phyloP scores from a whole-genome alignment of 148 eudicot species.

The Limonium bicolor region DNA sequence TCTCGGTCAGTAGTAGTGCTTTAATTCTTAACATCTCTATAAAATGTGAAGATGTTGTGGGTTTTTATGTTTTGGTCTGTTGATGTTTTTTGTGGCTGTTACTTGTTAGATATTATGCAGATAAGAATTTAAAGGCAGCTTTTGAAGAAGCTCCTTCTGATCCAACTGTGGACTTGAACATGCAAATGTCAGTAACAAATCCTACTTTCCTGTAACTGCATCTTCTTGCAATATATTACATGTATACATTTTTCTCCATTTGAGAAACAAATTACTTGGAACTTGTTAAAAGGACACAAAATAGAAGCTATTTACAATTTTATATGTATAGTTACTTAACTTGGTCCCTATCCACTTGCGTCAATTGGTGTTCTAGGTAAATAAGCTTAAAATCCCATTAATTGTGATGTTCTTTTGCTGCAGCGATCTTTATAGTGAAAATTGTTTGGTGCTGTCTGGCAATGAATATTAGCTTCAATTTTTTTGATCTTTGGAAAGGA shows the following conservation, averaged over 20 bases:
- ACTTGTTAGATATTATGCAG: slow-evolving; percentile 39
- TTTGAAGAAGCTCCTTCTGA: slow-evolving; percentile 86
- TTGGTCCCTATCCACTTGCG: too few species aligned
- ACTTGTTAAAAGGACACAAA: too few species aligned
- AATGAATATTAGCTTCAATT: too few species aligned
- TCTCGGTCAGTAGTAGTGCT: slow-evolving; percentile 35
- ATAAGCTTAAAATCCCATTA: too few species aligned
- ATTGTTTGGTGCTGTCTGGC: too few species aligned
- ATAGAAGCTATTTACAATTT: too few species aligned
- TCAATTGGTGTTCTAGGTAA: too few species aligned
- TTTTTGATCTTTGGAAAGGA: too few species aligned
- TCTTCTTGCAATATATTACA: background rate
- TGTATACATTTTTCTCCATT: background rate
- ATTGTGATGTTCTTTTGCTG: too few species aligned
- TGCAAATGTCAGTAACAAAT: slow-evolving; percentile 80
- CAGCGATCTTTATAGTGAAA: too few species aligned
- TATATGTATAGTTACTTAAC: too few species aligned
- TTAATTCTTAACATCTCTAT: background rate
- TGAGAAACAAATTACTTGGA: background rate
- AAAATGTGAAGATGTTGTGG: background rate
- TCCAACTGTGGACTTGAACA: slow-evolving; percentile 93
- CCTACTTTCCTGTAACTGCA: background rate
- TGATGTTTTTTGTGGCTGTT: background rate
- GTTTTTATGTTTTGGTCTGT: background rate
- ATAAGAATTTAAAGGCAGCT: slow-evolving; percentile 50